Percentiles rank a stretch among this genome's conserved stretches.
These are phyloP conservation scores for Saturnispora halmiae DNA, from an alignment of 805 yeast genomes.

Conservation along the genomic window DNA sequence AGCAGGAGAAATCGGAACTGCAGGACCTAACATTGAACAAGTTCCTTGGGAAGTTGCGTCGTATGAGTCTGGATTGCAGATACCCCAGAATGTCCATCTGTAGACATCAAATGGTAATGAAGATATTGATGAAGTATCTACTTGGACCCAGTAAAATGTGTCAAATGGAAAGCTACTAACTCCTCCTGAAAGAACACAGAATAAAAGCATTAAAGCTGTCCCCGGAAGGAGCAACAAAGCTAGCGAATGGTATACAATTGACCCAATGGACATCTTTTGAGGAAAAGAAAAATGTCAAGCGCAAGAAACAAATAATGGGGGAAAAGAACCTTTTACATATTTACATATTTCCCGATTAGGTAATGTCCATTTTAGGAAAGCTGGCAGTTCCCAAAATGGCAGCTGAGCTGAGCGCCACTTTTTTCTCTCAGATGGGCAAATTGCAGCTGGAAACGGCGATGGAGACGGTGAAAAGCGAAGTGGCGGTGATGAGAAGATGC, in stretches of 20 bases:
- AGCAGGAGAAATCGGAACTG: slow-evolving; percentile 62
- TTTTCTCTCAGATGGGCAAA: neutral
- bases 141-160: slow-evolving; percentile 62
- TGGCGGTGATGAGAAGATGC: slow-evolving; percentile 65
- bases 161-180: slow-evolving; percentile 50
- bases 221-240: slow-evolving; percentile 36
- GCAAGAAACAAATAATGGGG: neutral
- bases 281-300: no score
- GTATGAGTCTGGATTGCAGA: slow-evolving; percentile 37
- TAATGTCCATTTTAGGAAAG: no score
- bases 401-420: neutral
- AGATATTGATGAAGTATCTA: slow-evolving; percentile 50
- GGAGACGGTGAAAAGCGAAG: slow-evolving; percentile 41
- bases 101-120: slow-evolving; percentile 38
- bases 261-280: neutral
- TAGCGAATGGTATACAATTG: slow-evolving; percentile 4
- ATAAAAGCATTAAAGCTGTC: slow-evolving; percentile 41
- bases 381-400: neutral
- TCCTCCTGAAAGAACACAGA: slow-evolving; percentile 58
- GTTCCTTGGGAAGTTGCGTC: slow-evolving; percentile 23
- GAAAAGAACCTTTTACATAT: no score
- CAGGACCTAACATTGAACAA: slow-evolving; percentile 46
- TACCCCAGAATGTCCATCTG: slow-evolving; percentile 85
- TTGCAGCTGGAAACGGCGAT: slow-evolving; percentile 35
- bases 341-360: neutral